Conservation (phyloP, 1,284 basidiomycete genomes). For the Fomitopsis betulina region DNA sequence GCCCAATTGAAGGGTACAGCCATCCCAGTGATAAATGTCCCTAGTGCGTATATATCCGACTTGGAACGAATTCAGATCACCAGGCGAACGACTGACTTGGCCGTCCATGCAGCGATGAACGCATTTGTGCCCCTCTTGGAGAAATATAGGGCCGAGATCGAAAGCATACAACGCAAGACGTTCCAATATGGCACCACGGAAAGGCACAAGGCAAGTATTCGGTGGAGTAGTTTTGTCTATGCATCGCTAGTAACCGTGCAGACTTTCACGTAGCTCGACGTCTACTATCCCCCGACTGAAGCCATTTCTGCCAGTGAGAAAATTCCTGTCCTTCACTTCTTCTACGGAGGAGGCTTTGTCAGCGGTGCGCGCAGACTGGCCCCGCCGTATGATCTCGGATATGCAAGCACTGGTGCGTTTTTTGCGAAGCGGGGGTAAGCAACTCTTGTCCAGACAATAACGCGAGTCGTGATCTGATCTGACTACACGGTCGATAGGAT, state of each 20-base stretch:
- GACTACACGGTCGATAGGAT: constrained; percentile 23
- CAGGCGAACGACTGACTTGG: neutral
- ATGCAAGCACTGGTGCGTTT: constrained; percentile 51
- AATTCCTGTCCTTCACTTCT: constrained; percentile 54
- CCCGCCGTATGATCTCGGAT: constrained; percentile 43
- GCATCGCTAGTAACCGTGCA: too few relatives aligned
- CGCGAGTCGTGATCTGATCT: neutral
- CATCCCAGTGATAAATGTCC: neutral
- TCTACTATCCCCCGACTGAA: constrained; percentile 47
- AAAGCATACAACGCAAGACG: constrained; percentile 39
- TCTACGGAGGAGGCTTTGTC: constrained; percentile 61
- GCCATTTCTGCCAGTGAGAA: constrained; percentile 19
- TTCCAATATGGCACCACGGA: constrained; percentile 51
- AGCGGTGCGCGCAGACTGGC: constrained; percentile 42
- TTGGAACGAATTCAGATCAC: neutral
- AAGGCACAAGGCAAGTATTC: constrained; percentile 43
- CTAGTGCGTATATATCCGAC: neutral
- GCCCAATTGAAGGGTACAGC: neutral
- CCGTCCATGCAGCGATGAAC: constrained; percentile 10
- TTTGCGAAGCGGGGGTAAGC: constrained; percentile 48
- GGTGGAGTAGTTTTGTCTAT: constrained; percentile 5
- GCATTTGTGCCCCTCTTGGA: constrained; percentile 43
- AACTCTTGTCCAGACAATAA: neutral
- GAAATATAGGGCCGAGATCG: constrained; percentile 35
- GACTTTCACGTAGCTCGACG: constrained; percentile 38